Evolutionary conservation across 768 basidiomycete genomes (phyloP), one percentile per base, ranked within the genome.

Genomic region (Boletus subparvulus): DNA sequence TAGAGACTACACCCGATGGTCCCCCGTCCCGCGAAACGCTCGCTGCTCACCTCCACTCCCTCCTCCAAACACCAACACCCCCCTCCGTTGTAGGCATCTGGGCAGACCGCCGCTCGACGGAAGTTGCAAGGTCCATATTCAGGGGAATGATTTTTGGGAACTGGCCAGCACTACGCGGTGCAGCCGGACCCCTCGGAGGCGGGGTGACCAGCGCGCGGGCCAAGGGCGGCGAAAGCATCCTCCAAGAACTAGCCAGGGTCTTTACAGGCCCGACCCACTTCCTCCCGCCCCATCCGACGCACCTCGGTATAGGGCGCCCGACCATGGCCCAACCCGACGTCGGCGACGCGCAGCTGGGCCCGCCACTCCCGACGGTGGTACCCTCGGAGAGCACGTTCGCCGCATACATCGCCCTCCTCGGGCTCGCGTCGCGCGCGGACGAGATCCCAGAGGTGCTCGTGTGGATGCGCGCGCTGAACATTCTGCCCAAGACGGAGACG

Each of bases 391-490:
- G 64, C 32, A 77, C 80, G 17, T 91, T 83, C 58, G 75, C 78
- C 26, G 67, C 82, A 13, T 86, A 87, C 56, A 76, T 92, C n/a
- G 63, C 78, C 49, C 74, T 91, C 4, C 76, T 91, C 8, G 86
- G 84, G 1, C 67, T 80, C 5, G 75, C 76, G 13, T 72, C 74
- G 2, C 74, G 75, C 2, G 76, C 80, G 10, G 65, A 71, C 0
- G 87, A 92, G 69, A 85, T 94, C 30, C 86, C 90, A 0, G 76
- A 81, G 13, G 76, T 77, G 13, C 69, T 94, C 1, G 83, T 81
- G 19, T 92, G 92, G 90, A 92, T 91, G 90, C 78, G 80, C 8
- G 76, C 74, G 16, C 61, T 91, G 39, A 69, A 69, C 0, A 72
- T 92, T 12, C 39, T 49, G 42, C 90, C 90, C 2, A 74, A 75